phyloP scores from a whole-genome alignment of 805 yeast genomes.

The Kluyveromyces lactis region DNA sequence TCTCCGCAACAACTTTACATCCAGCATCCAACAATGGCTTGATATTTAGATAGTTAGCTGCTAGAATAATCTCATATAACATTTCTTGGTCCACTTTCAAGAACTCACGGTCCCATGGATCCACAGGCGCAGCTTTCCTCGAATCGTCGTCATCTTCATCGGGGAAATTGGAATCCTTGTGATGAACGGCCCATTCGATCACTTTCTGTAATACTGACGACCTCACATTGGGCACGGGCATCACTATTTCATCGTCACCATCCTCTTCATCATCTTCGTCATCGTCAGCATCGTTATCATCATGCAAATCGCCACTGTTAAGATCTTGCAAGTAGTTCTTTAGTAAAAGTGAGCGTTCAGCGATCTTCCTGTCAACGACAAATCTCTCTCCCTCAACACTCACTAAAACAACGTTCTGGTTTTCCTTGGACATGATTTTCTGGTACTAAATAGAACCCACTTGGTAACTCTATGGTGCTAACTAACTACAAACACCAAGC shows the following conservation, averaged over 20 bases:
- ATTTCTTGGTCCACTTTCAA: slow-evolving; percentile 88
- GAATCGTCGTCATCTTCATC: slow-evolving; percentile 80
- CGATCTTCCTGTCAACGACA: slow-evolving; percentile 70
- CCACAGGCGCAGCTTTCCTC: slow-evolving; percentile 83
- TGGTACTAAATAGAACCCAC: too few relatives aligned
- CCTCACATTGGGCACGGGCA: slow-evolving; percentile 87
- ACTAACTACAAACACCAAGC: too few relatives aligned
- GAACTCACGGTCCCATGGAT: slow-evolving; percentile 93
- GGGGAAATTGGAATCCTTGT: slow-evolving; percentile 69
- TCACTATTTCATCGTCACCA: slow-evolving; percentile 63
- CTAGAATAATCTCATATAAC: slow-evolving; percentile 72
- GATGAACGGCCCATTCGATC: slow-evolving; percentile 95
- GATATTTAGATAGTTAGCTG: slow-evolving; percentile 74
- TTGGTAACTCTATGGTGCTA: too few relatives aligned
- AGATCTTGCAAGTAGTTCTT: slow-evolving; percentile 81
- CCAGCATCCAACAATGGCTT: slow-evolving; percentile 71
- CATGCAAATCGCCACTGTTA: slow-evolving; percentile 46
- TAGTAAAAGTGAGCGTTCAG: slow-evolving; percentile 76
- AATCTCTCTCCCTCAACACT: slow-evolving; percentile 79
- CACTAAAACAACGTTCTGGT: slow-evolving; percentile 41
- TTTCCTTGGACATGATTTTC: slow-evolving; percentile 1
- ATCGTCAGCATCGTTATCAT: slow-evolving; percentile 41
- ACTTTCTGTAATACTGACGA: slow-evolving; percentile 82
- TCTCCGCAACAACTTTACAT: slow-evolving; percentile 74
- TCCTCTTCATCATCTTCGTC: slow-evolving; percentile 40